Percentiles rank a stretch among this genome's conserved stretches.
phyloP scores from a whole-genome alignment of 78 protist genomes.

The Polysphondylium violaceum region DNA sequence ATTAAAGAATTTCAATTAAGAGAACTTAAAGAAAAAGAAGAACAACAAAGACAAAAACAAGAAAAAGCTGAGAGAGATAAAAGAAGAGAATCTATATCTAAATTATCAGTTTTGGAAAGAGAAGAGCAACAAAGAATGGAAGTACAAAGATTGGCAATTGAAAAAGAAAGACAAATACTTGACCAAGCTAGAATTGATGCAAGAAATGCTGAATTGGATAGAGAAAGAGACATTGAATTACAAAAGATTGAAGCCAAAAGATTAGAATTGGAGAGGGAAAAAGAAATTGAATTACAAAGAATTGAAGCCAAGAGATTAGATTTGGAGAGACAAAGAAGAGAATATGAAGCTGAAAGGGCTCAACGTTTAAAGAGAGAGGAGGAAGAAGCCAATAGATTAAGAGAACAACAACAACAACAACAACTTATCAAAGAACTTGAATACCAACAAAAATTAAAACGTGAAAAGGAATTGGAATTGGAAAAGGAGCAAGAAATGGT shows the following conservation, averaged over 20 bases:
- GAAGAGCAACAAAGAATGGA: background rate
- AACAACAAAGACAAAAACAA: slow-evolving; percentile 3
- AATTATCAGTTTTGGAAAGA: background rate
- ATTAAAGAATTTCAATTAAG: background rate
- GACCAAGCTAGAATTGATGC: background rate
- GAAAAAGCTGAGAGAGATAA: slow-evolving; percentile 8
- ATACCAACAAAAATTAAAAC: too few relatives aligned
- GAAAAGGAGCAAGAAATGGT: too few relatives aligned
- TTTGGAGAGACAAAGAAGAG: slow-evolving; percentile 12
- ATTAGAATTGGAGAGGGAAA: slow-evolving; percentile 9
- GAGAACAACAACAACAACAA: slow-evolving; percentile 1
- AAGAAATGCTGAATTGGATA: slow-evolving; percentile 6
- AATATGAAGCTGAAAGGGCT: too few relatives aligned
- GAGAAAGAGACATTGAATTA: background rate
- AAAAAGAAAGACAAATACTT: slow-evolving; percentile 1
- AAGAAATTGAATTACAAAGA: background rate
- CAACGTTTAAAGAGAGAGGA: background rate
- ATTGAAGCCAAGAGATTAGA: background rate
- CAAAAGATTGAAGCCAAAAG: background rate
- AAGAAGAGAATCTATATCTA: slow-evolving; percentile 1
- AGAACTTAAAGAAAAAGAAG: slow-evolving; percentile 25
- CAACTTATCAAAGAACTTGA: background rate
- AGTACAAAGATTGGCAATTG: slow-evolving; percentile 2
- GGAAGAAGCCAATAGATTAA: background rate
- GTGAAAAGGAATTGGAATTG: background rate